Evolutionary conservation across 2,329 filamentous ascomycete genomes (phyloP).

Genomic region (Arthroderma uncinatum): DNA sequence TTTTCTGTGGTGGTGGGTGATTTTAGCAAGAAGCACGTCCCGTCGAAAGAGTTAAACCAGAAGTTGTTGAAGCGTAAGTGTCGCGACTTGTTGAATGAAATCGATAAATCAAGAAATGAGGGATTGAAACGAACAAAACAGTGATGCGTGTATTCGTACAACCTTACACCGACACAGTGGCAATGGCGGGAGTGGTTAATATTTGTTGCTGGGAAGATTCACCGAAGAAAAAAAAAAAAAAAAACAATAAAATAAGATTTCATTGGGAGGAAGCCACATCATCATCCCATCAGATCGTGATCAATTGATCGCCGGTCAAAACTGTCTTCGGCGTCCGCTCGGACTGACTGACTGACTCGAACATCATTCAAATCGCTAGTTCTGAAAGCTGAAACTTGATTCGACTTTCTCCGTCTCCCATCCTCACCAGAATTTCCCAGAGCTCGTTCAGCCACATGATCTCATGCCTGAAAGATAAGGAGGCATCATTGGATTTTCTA

Average conservation of each 20-base stretch:
- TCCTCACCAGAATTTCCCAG: background rate
- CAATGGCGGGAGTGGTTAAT: background rate
- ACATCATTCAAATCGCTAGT: background rate
- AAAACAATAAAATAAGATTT: conserved; percentile 3
- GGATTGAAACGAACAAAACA: background rate
- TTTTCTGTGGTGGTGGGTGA: background rate
- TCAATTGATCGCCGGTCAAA: conserved; percentile 2
- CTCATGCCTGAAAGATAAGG: background rate
- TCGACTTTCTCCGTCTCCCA: background rate
- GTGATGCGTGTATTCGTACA: conserved; percentile 1
- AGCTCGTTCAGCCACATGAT: background rate
- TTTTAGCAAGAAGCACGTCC: background rate
- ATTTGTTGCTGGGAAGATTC: background rate
- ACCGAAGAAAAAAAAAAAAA: background rate
- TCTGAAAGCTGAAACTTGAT: background rate
- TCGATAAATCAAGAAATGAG: conserved; percentile 3
- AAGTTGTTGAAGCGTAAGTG: background rate
- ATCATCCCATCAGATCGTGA: conserved; percentile 4
- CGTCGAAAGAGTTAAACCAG: background rate
- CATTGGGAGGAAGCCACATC: background rate
- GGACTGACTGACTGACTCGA: background rate
- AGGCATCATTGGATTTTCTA: background rate
- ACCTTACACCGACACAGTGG: conserved; percentile 6
- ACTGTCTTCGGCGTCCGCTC: background rate
- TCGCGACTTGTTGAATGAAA: conserved; percentile 2